Evolutionary conservation across 768 basidiomycete species (phyloP), one percentile per base, ranked within the genome.

Genomic region (Kwoniella shandongensis): DNA sequence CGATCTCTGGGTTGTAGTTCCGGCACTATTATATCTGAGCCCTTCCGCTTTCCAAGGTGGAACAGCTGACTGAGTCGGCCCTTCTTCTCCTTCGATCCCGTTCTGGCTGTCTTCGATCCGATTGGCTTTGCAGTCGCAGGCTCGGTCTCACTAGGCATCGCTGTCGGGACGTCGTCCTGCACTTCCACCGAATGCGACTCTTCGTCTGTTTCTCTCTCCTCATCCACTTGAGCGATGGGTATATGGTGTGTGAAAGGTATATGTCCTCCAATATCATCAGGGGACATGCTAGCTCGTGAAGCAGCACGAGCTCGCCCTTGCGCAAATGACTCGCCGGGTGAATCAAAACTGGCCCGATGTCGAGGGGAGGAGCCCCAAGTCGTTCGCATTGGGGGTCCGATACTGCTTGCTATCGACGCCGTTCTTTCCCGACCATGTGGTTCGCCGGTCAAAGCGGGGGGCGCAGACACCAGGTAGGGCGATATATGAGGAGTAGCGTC

Each of bases 211-310:
- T 62, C 63, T 32, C n/a, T n/a, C 12, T 59, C 62, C 20, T 63
- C 64, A 2, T 64, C 57, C 1, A 53, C 55, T 15, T 22, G 23
- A 6, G 50, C 39, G 22, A 49, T 51, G 13, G 66, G 59, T 10
- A 69, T 51, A 52, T 69, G 68, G 44, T 73, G 71, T 2, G 71
- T 73, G 55, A 70, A 73, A n/a, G 71, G 69, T 12, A 73, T 44
- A 59, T 72, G 71, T 12, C 71, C 70, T 3, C 64, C 67, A 36
- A 65, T 55, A n/a, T 51, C 59, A 11, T 57, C 57, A 8, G 51
- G 42, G 15, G 30, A 26, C 30, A 49, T 29, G 3, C 55, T 51
- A 3, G 45, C 54, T 38, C 57, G 49, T 11, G 56, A 64, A 36
- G 57, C 61, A 4, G 64, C 62, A 44, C 65, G 39, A 53, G 55